Evolutionary conservation across 1,284 basidiomycete genomes (phyloP), one percentile per base, ranked within the genome.

Genomic region (Malassezia arunalokei): DNA sequence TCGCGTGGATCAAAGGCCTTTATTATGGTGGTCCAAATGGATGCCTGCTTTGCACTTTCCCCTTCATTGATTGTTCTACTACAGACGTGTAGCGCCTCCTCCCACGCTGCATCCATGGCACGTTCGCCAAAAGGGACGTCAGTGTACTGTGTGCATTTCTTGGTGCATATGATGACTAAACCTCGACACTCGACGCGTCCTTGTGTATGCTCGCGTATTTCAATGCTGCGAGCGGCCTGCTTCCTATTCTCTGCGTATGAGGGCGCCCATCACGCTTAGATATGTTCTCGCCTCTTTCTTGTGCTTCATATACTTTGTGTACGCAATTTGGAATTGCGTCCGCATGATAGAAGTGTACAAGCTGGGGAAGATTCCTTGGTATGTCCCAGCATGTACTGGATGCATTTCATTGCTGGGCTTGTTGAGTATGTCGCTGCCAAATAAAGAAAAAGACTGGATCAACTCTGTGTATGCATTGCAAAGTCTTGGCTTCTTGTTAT

Each of bases 91-190:
- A 42, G 30, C 40, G 51, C 51, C 29, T 35, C 45, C 17, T 43
- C 51, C 51, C 51, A 53, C n/a, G 51, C 51, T 15, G 17, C 41
- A 27, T 46, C 44, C 44, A 47, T 45, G 42, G 28, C 15, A 31
- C n/a, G 9, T 31, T 14, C 29, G 42, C 7, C 14, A 3, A 4
- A 24, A 24, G 20, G 20, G 20, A 24, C 4, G 4, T 4, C 4
- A 24, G 20, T 24, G 20, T 24, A 24, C 4, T 24, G 20, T 24
- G 20, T 24, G 20, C 20, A 24, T 24, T 24, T 24, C 20, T 24
- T 24, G 20, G 20, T 24, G 20, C 20, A 24, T 24, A 2, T 24
- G 20, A 2, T 24, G 20, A 24, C 20, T 24, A 24, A 24, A 24
- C 20, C 20, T 24, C 20, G 20, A 24, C 20, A 2, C 20, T 24